phyloP scores from a whole-genome alignment of 179 eudicot species.

The Silene coronaria region DNA sequence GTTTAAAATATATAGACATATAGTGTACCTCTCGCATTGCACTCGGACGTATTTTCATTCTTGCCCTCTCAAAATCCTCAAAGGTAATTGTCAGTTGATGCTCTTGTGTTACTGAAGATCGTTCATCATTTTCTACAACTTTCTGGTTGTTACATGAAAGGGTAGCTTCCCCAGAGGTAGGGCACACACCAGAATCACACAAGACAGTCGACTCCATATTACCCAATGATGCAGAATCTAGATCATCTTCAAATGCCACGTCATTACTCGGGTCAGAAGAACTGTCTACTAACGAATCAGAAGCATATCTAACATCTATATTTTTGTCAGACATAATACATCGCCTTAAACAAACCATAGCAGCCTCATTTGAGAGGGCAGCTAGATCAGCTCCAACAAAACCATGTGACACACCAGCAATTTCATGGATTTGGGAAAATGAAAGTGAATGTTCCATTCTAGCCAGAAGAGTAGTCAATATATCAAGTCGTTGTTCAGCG shows the following conservation, averaged over 20 bases:
- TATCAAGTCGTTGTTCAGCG: constrained; percentile 66
- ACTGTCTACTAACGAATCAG: constrained; percentile 21
- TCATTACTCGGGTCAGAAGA: constrained; percentile 17
- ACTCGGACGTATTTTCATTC: constrained; percentile 81
- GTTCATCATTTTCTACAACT: constrained; percentile 9
- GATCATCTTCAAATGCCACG: constrained; percentile 17
- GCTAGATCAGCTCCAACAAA: constrained; percentile 95
- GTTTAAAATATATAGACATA: constrained; percentile 5
- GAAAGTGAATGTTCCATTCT: constrained; percentile 60
- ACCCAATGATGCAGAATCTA: constrained; percentile 35
- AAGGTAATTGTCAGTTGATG: constrained; percentile 35
- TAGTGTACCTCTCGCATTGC: constrained; percentile 94
- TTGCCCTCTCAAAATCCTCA: constrained; percentile 86
- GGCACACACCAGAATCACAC: constrained; percentile 12
- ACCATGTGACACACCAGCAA: constrained; percentile 73
- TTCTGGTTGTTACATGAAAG: constrained; percentile 1
- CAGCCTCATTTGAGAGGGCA: constrained; percentile 79
- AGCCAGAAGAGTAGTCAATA: constrained; percentile 56
- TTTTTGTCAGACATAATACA: constrained; percentile 29
- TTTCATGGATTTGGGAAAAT: constrained; percentile 46
- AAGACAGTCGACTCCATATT: constrained; percentile 22
- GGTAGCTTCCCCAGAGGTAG: constrained; percentile 4
- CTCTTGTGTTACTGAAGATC: constrained; percentile 18
- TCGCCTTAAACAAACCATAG: constrained; percentile 61
- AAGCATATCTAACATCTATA: constrained; percentile 18